Conservation (phyloP, 2,329 filamentous ascomycete genomes). For the Phialophora macrospora region DNA sequence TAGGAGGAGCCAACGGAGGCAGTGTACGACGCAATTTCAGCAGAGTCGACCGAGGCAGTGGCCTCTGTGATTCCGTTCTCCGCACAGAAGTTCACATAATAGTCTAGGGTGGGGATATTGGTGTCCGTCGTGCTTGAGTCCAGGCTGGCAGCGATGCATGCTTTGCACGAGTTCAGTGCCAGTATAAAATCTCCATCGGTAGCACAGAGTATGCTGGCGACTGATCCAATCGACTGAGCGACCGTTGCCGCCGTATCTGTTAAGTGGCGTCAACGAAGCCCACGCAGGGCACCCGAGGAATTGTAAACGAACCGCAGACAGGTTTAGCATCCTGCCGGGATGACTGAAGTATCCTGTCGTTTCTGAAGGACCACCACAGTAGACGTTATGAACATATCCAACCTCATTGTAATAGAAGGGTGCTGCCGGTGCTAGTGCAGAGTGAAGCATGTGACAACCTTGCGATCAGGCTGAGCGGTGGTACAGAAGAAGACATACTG, state of each 20-base stretch:
- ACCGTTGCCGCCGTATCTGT: not conserved
- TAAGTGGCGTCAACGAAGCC: not conserved
- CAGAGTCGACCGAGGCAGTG: not conserved
- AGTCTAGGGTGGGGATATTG: not conserved
- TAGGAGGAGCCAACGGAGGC: not conserved
- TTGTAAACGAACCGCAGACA: not conserved
- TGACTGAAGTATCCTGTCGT: not conserved
- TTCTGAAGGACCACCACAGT: not conserved
- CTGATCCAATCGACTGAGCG: not conserved
- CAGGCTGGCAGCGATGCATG: not conserved
- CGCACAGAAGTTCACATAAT: not conserved
- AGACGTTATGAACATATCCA: conserved; percentile 1
- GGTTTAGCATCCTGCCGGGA: not conserved
- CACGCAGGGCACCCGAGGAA: not conserved
- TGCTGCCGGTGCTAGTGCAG: not conserved
- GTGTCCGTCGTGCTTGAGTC: not conserved
- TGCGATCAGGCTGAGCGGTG: not conserved
- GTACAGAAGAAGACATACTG: not conserved
- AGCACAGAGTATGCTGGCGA: not conserved
- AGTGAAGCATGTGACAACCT: not conserved
- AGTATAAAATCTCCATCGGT: not conserved
- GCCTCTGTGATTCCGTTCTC: not conserved
- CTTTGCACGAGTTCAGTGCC: not conserved
- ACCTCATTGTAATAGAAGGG: not conserved
- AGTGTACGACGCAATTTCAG: not conserved